phyloP scores from a whole-genome alignment of 2,329 filamentous ascomycete genomes.

The Ceratocystis eucalypticola region DNA sequence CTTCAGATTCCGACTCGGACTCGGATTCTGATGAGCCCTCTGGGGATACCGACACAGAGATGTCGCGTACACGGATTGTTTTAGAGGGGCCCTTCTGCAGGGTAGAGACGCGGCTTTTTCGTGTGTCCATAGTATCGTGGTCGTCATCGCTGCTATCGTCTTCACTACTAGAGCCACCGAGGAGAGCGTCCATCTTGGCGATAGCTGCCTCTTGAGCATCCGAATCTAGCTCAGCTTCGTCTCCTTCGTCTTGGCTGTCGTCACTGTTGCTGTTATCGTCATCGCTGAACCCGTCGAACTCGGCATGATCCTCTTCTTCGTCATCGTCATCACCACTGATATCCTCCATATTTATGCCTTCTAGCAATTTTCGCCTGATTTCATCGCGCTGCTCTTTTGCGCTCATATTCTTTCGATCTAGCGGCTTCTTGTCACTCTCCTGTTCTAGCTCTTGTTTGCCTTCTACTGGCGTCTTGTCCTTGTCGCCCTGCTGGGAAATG shows the following conservation, averaged over 20 bases:
- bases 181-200: slow-evolving; percentile 34
- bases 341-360: slow-evolving; percentile 16
- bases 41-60: slow-evolving; percentile 25
- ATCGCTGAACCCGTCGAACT: slow-evolving; percentile 21
- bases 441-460: slow-evolving; percentile 21
- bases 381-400: slow-evolving; percentile 9
- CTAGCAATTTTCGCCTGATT: slow-evolving; percentile 12
- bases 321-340: slow-evolving; percentile 25
- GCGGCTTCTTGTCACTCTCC: slow-evolving; percentile 19
- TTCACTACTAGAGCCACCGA: slow-evolving; percentile 34
- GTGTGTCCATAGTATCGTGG: slow-evolving; percentile 14
- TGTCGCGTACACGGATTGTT: slow-evolving; percentile 26
- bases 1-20: slow-evolving; percentile 13
- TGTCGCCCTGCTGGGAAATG: slow-evolving; percentile 22
- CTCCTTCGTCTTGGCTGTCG: slow-evolving; percentile 25
- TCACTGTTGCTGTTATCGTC: slow-evolving; percentile 21
- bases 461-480: slow-evolving; percentile 22
- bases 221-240: slow-evolving; percentile 23
- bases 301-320: slow-evolving; percentile 22
- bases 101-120: neutral
- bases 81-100: slow-evolving; percentile 15
- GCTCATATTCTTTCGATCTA: slow-evolving; percentile 25
- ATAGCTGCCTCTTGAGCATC: slow-evolving; percentile 28
- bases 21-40: slow-evolving; percentile 11
- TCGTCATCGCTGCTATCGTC: slow-evolving; percentile 28